phyloP scores from a whole-genome alignment of 306 rosid genomes.

The Pterocarpus macrocarpus region DNA sequence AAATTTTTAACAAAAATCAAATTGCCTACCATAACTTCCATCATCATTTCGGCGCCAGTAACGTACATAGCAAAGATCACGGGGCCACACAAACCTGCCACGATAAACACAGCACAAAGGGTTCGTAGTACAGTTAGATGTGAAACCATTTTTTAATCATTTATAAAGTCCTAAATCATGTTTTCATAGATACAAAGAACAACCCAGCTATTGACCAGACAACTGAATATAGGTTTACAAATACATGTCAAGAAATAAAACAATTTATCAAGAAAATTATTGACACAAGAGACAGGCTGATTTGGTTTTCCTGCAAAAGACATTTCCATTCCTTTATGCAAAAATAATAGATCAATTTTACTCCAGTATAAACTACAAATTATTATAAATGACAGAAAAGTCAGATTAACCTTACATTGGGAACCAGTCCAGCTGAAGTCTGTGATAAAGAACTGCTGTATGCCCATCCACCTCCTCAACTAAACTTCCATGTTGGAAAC shows the following conservation, averaged over 20 bases:
- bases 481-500: constrained; percentile 88
- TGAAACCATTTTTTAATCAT: constrained; percentile 27
- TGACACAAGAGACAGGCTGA: constrained; percentile 13
- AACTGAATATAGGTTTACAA: constrained; percentile 1
- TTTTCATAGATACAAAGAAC: constrained; percentile 20
- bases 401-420: constrained; percentile 70
- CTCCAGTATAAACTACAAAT: constrained; percentile 18
- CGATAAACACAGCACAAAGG: constrained; percentile 32
- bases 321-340: constrained; percentile 15
- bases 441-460: constrained; percentile 95
- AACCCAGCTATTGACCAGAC: constrained; percentile 18
- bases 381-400: constrained; percentile 18
- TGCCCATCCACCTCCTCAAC: constrained; percentile 99
- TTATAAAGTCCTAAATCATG: constrained; percentile 26
- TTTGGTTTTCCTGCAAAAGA: constrained; percentile 19
- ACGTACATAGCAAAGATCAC: constrained; percentile 98
- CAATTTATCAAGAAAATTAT: constrained; percentile 22
- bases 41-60: constrained; percentile 99
- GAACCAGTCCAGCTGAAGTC: constrained; percentile 98
- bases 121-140: constrained; percentile 15
- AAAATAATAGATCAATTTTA: constrained; percentile 24
- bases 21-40: constrained; percentile 88
- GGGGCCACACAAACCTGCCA: constrained; percentile 97
- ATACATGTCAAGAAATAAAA: constrained; percentile 14
- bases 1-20: constrained; percentile 34